These are phyloP conservation scores for Syncephalastrum sp. DNA, from an alignment of 371 early-diverging fungal species.

Conservation along the genomic window DNA sequence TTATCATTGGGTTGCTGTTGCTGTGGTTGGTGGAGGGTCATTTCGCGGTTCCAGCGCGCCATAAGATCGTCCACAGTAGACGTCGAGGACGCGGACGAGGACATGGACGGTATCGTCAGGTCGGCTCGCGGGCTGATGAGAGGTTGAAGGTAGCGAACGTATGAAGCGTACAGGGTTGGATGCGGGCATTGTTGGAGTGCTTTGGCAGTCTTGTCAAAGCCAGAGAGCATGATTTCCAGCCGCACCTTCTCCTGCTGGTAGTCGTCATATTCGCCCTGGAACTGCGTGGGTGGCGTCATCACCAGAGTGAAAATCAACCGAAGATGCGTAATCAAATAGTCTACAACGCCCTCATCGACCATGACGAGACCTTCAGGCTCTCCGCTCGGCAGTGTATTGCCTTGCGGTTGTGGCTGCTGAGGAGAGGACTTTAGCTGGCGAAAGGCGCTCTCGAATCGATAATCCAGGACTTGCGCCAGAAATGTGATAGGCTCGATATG, in stretches of 20 bases:
- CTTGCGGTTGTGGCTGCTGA: constrained; percentile 6
- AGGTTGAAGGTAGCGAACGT: constrained; percentile 41
- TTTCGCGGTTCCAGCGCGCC: too few relatives aligned
- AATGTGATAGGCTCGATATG: constrained; percentile 53
- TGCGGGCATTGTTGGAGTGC: constrained; percentile 56
- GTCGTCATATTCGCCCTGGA: constrained; percentile 32
- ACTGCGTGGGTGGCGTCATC: constrained; percentile 41
- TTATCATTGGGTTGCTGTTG: constrained; percentile 1
- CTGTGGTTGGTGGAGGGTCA: not conserved
- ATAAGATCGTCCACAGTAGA: not conserved
- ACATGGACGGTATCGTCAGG: constrained; percentile 7
- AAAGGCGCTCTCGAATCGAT: constrained; percentile 50
- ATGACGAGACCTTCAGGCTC: constrained; percentile 33
- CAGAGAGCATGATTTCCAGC: constrained; percentile 48
- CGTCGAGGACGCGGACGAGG: not conserved
- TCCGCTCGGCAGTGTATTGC: not conserved
- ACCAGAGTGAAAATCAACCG: constrained; percentile 45
- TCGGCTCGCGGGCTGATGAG: constrained; percentile 45
- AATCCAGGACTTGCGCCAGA: constrained; percentile 40
- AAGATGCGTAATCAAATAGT: constrained; percentile 48
- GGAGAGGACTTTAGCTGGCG: constrained; percentile 35
- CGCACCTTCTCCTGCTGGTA: constrained; percentile 50
- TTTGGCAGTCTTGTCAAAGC: constrained; percentile 50
- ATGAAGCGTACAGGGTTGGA: constrained; percentile 54
- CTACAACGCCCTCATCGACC: constrained; percentile 55